These are phyloP conservation scores for Neurospora sp. DNA, from an alignment of 495 filamentous ascomycete genomes.

Conservation along the genomic window DNA sequence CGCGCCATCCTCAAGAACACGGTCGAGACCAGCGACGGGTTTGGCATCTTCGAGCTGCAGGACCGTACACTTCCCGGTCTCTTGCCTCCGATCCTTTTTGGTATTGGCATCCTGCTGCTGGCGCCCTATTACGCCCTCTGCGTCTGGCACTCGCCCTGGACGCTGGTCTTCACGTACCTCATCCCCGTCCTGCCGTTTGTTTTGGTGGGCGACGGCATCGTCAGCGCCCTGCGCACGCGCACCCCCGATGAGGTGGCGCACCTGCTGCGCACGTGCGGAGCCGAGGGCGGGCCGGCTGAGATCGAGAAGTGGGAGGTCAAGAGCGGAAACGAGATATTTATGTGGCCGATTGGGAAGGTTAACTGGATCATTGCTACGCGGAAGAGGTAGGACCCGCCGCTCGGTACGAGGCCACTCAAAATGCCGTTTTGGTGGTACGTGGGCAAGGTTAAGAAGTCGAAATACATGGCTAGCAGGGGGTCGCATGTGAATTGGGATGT, in stretches of 20 bases:
- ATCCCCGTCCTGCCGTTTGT: slow-evolving; percentile 55
- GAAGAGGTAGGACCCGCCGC: background rate
- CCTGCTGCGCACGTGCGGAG: slow-evolving; percentile 42
- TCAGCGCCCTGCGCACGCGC: slow-evolving; percentile 55
- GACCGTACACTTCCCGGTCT: slow-evolving; percentile 44
- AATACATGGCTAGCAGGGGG: background rate
- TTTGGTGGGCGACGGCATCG: slow-evolving; percentile 54
- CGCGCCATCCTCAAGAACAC: slow-evolving; percentile 49
- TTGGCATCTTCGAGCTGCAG: slow-evolving; percentile 64
- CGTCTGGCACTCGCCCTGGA: slow-evolving; percentile 42
- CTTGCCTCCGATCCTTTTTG: slow-evolving; percentile 40
- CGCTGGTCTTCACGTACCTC: slow-evolving; percentile 54
- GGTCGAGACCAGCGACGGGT: slow-evolving; percentile 31
- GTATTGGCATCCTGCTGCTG: slow-evolving; percentile 41
- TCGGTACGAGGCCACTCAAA: background rate
- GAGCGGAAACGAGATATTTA: slow-evolving; percentile 39
- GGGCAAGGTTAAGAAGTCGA: background rate
- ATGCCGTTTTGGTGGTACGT: background rate
- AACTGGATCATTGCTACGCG: slow-evolving; percentile 42
- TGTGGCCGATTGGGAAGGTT: slow-evolving; percentile 39
- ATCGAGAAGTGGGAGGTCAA: slow-evolving; percentile 40
- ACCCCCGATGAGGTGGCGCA: slow-evolving; percentile 52
- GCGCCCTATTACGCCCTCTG: slow-evolving; percentile 46
- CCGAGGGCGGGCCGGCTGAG: slow-evolving; percentile 27
- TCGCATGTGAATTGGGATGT: background rate